phyloP scores from a whole-genome alignment of 2,329 filamentous ascomycete genomes.

The Emericellopsis cladophorae region DNA sequence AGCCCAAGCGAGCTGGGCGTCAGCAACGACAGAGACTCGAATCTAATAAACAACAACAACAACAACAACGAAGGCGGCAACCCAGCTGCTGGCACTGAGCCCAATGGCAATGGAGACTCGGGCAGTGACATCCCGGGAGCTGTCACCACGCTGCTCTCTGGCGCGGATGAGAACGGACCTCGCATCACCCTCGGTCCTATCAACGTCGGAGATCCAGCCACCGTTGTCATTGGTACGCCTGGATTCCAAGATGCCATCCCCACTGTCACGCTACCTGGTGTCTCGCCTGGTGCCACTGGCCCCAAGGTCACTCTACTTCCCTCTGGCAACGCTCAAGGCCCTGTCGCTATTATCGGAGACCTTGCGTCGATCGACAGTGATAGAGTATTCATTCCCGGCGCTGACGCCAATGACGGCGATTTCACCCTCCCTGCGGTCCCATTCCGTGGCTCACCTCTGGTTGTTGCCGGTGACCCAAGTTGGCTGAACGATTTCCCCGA shows the following conservation, averaged over 20 bases:
- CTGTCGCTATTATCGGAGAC: conserved; percentile 5
- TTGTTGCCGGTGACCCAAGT: background rate
- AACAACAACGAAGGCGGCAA: too few relatives aligned
- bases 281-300: background rate
- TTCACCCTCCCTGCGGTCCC: background rate
- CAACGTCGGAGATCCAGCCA: conserved; percentile 5
- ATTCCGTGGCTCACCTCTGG: background rate
- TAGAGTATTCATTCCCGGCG: background rate
- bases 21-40: too few relatives aligned
- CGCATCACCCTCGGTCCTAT: background rate
- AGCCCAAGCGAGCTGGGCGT: too few relatives aligned
- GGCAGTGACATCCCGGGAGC: background rate
- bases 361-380: background rate
- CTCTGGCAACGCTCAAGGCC: conserved; percentile 5
- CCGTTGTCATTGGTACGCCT: conserved; percentile 6
- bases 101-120: too few relatives aligned
- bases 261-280: conserved; percentile 6
- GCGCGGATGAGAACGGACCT: conserved; percentile 4
- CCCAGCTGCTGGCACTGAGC: too few relatives aligned
- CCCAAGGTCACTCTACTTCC: conserved; percentile 7
- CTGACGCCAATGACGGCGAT: background rate
- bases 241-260: conserved; percentile 4
- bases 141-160: conserved; percentile 5
- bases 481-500: background rate
- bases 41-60: background rate